phyloP scores from a whole-genome alignment of 73 alveolate genomes.

The Tetrahymena thermophila region DNA sequence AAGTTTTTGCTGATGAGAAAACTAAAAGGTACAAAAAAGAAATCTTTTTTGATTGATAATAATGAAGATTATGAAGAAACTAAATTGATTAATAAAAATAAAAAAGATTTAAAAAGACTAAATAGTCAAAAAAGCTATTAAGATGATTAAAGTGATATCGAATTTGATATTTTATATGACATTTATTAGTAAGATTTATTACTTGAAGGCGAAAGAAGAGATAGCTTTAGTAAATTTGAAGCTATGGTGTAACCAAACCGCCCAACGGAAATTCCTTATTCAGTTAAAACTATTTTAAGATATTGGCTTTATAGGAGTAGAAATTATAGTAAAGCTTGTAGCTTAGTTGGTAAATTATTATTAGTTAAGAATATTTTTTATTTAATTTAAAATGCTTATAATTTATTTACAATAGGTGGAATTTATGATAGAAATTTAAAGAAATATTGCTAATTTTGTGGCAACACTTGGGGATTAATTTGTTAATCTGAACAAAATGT shows the following conservation, averaged over 20 bases:
- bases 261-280: neutral
- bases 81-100: too few relatives aligned
- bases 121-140: neutral
- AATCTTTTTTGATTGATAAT: neutral
- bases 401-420: slow-evolving; percentile 10
- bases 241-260: neutral
- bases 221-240: neutral
- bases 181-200: neutral
- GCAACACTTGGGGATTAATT: slow-evolving; percentile 39
- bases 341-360: neutral
- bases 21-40: neutral
- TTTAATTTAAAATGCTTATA: neutral
- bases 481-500: slow-evolving; percentile 13
- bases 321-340: slow-evolving; percentile 11
- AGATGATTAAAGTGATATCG: neutral
- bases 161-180: neutral
- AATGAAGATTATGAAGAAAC: neutral
- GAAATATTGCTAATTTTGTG: slow-evolving; percentile 31
- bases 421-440: slow-evolving; percentile 17
- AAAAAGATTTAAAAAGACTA: neutral
- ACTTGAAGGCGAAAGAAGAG: neutral
- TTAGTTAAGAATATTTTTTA: neutral
- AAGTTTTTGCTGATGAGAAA: neutral
- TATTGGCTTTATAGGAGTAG: slow-evolving; percentile 44
- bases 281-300: neutral